Percentiles rank a stretch among this genome's conserved stretches.
phyloP scores from a whole-genome alignment of 2,329 filamentous ascomycete species.

The Colletotrichum nymphaeae region DNA sequence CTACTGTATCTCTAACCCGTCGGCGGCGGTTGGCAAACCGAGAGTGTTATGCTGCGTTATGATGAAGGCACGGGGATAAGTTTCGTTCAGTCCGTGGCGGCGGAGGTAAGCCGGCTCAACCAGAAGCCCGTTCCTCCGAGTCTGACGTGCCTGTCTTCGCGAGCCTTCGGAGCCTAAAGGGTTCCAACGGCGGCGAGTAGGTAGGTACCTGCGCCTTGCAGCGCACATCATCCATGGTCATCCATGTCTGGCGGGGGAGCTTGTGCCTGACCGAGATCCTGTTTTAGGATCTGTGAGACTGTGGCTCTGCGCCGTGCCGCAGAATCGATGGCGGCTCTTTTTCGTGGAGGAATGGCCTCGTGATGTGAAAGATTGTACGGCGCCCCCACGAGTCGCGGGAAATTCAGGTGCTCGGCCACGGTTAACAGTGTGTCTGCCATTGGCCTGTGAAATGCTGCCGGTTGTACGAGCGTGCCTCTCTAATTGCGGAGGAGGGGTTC shows the following conservation, averaged over 20 bases:
- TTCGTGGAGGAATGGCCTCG: conserved; percentile 30
- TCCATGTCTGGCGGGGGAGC: conserved; percentile 8
- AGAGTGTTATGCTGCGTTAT: not conserved
- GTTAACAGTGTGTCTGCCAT: not conserved
- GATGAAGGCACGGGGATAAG: conserved; percentile 13
- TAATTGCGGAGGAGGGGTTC: conserved; percentile 12
- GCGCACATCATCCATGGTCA: conserved; percentile 3
- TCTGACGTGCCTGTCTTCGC: not conserved
- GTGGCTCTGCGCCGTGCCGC: conserved; percentile 19
- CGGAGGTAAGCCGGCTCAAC: conserved; percentile 32
- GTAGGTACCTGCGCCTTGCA: not conserved
- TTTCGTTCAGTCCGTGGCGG: not conserved
- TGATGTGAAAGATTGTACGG: conserved; percentile 21
- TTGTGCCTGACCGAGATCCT: conserved; percentile 19
- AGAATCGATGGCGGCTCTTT: conserved; percentile 29
- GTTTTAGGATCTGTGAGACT: conserved; percentile 2
- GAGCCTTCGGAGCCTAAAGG: not conserved
- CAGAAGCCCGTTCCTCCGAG: conserved; percentile 23
- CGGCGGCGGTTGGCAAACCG: not conserved
- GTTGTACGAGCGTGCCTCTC: too few species aligned
- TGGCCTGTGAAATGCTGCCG: not conserved
- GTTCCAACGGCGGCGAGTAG: not conserved
- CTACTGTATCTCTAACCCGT: not conserved
- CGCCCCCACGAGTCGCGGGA: conserved; percentile 14
- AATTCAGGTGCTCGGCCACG: conserved; percentile 6